Percentiles rank a stretch among this genome's conserved stretches.
phyloP scores from a whole-genome alignment of 768 basidiomycete genomes.

The Polyporus arcularius region DNA sequence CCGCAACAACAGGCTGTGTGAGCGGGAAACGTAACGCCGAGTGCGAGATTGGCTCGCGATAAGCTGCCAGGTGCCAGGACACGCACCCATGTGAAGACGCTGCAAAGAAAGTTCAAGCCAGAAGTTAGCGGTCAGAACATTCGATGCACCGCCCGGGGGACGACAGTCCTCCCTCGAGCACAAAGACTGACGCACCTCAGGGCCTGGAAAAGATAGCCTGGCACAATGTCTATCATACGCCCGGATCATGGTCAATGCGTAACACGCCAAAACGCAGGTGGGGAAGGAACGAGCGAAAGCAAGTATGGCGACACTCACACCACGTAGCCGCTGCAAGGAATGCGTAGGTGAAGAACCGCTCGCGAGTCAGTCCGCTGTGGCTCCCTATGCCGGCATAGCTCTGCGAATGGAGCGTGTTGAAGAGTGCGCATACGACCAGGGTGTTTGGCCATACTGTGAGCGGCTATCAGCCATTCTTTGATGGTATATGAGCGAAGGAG shows the following conservation, averaged over 20 bases:
- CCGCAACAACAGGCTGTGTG: background rate
- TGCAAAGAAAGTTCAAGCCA: background rate
- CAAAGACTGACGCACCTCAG: slow-evolving; percentile 40
- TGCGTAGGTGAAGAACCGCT: slow-evolving; percentile 58
- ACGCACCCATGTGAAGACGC: slow-evolving; percentile 20
- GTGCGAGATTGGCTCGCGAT: background rate
- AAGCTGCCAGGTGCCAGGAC: background rate
- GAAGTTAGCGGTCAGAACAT: background rate
- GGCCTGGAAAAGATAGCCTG: slow-evolving; percentile 59
- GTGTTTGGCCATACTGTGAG: slow-evolving; percentile 69
- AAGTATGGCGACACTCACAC: slow-evolving; percentile 31
- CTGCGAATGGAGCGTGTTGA: slow-evolving; percentile 73
- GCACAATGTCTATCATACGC: slow-evolving; percentile 44
- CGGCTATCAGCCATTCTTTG: background rate
- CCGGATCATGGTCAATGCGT: background rate
- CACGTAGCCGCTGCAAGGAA: slow-evolving; percentile 48
- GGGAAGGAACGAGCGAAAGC: background rate
- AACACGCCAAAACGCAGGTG: background rate
- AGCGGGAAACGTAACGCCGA: background rate
- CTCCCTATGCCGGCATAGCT: slow-evolving; percentile 55
- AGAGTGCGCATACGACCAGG: slow-evolving; percentile 67
- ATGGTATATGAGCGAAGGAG: background rate
- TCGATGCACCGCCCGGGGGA: background rate
- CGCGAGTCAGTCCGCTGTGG: slow-evolving; percentile 55
- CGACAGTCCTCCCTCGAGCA: no score